Base-by-base conservation (phyloP, 805 yeast species). In the Pichia thaimueangensis region DNA sequence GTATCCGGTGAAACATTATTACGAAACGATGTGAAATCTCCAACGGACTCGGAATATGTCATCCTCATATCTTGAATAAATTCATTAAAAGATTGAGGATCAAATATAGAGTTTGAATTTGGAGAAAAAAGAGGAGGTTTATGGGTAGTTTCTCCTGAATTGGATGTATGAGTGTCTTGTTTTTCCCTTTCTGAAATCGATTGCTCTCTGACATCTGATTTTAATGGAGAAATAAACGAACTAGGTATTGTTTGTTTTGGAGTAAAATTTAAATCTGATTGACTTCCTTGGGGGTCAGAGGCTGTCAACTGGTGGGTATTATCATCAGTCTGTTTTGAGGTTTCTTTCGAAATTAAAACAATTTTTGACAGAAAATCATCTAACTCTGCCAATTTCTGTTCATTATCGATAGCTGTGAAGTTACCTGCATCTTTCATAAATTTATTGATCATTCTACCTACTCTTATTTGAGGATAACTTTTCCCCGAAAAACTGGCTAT, bases 361-460 rank as follows among this genome's bases (percentile, higher is more conserved):
- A 43, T 43, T 22, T 43, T 43, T 5, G 41, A 30, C 16, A 43
- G 16, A 3, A 43, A 16, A 4, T 34, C 37, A 36, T 43, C 62
- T 20, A 59, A 30, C 30, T 57, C 64, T 28, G 43, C 49, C 11
- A 60, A 41, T 17, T 57, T 45, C 11, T 49, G 50, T 37, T 59
- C 62, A 28, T 60, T 60, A 30, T 59, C 64, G 20, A 53, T 45
- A 1, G 64, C 64, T 2, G 62, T 57, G 35, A 57, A 58, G 45
- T 60, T 60, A 1, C 64, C 64, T 1, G 58, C 49, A 15, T 48
- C 49, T 31, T 57, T 51, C 62, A 60, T 56, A 12, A 16, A 40
- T 32, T 22, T 52, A 45, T 39, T 45, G 30, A 58, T 25, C 6
- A 41, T 45, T 12, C 62, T 34, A 5, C 64, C 63, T 13, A 37